Evolutionary conservation across 805 yeast species (phyloP).

Genomic region (Teunomyces stri): DNA sequence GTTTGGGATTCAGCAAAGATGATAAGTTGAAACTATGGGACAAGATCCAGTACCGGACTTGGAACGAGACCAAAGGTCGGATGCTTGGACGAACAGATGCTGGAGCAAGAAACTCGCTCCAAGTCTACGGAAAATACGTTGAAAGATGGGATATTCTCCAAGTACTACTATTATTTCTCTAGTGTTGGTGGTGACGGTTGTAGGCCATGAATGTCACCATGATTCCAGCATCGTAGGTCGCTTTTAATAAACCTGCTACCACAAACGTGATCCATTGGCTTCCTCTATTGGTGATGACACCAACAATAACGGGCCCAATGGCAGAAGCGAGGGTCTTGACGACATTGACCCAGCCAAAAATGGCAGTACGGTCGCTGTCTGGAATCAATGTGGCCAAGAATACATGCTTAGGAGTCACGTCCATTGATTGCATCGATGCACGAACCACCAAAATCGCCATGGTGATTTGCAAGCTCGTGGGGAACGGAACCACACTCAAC

Average conservation of each 20-base stretch:
- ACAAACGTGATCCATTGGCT: constrained; percentile 44
- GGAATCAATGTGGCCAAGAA: constrained; percentile 42
- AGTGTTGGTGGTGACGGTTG: constrained; percentile 19
- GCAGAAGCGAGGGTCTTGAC: constrained; percentile 41
- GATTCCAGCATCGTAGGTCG: constrained; percentile 41
- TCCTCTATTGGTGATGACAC: constrained; percentile 33
- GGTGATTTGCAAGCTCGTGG: constrained; percentile 29
- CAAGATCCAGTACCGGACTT: constrained; percentile 36
- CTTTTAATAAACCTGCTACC: constrained; percentile 39
- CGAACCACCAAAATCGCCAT: constrained; percentile 31
- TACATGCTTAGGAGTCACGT: constrained; percentile 47
- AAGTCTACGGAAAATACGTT: constrained; percentile 17
- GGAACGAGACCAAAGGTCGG: constrained; percentile 29
- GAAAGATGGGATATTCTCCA: constrained; percentile 20
- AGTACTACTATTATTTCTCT: background rate
- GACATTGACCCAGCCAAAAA: constrained; percentile 45
- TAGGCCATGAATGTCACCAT: constrained; percentile 24
- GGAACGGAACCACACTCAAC: constrained; percentile 38
- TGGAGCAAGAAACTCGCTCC: constrained; percentile 16
- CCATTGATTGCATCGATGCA: constrained; percentile 46
- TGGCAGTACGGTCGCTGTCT: constrained; percentile 41
- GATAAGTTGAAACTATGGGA: constrained; percentile 31
- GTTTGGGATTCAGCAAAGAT: constrained; percentile 29
- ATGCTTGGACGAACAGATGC: constrained; percentile 18
- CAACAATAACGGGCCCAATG: constrained; percentile 43